Conservation (phyloP, 2,329 filamentous ascomycete species). For the Pyrenochaeta sp. region DNA sequence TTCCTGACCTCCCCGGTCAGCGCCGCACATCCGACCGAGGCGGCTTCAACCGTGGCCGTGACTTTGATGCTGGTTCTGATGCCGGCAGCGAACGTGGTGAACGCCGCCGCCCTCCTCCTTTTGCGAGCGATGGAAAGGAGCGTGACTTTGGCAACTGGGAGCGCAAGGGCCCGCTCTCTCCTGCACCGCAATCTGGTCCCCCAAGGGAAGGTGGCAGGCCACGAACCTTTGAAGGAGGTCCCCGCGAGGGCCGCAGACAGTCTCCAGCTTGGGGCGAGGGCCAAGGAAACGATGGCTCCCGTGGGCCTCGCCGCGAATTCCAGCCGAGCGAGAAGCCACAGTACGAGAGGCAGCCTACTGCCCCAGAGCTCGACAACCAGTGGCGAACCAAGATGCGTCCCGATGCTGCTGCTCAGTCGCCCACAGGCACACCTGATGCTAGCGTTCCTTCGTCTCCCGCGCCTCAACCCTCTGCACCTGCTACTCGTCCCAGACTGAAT, state of each 20-base stretch:
- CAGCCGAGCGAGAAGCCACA: constrained; percentile 61
- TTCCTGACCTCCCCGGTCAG: constrained; percentile 73
- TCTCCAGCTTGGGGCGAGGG: constrained; percentile 81
- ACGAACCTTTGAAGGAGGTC: constrained; percentile 57
- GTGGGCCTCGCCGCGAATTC: constrained; percentile 80
- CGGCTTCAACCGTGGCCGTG: constrained; percentile 52
- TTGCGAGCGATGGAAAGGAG: constrained; percentile 75
- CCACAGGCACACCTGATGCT: constrained; percentile 73
- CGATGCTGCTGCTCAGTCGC: constrained; percentile 71
- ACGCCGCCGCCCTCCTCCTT: constrained; percentile 70
- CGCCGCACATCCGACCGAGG: constrained; percentile 63
- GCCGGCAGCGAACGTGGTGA: constrained; percentile 70
- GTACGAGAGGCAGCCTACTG: constrained; percentile 77
- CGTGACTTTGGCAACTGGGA: constrained; percentile 93
- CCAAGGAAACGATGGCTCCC: constrained; percentile 75
- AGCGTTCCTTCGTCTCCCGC: constrained; percentile 80
- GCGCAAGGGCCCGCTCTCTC: constrained; percentile 88
- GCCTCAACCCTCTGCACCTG: constrained; percentile 65
- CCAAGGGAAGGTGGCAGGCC: constrained; percentile 67
- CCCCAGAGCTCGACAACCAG: constrained; percentile 90
- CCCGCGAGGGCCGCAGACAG: constrained; percentile 50
- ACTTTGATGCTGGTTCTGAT: constrained; percentile 62
- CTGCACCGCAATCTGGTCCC: constrained; percentile 58
- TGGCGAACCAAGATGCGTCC: constrained; percentile 93
- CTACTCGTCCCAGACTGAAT: constrained; percentile 81